Evolutionary conservation across 2,329 filamentous ascomycete species (phyloP).

Genomic region (Onygenales sp.): DNA sequence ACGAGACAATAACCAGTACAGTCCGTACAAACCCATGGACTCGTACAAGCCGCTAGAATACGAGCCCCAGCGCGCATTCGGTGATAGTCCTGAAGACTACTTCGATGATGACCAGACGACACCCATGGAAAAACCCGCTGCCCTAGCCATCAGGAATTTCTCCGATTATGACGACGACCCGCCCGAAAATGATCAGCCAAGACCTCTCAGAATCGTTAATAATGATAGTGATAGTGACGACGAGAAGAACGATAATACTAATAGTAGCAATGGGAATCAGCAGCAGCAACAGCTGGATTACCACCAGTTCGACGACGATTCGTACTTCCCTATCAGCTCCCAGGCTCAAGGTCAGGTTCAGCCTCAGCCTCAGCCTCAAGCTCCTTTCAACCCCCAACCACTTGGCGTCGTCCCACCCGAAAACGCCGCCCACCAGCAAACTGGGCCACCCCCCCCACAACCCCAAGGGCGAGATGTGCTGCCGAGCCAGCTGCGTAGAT

Average conservation of each 20-base stretch:
- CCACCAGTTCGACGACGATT: background rate
- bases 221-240: background rate
- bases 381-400: conserved; percentile 8
- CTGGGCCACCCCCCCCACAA: conserved; percentile 2
- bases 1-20: conserved; percentile 1
- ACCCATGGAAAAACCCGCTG: background rate
- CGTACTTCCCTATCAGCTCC: background rate
- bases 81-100: conserved; percentile 2
- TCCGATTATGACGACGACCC: background rate
- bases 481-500: conserved; percentile 22
- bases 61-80: background rate
- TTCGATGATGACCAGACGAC: conserved; percentile 3
- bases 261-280: background rate
- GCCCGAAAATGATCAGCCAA: background rate
- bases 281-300: background rate
- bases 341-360: background rate
- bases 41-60: background rate
- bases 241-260: background rate
- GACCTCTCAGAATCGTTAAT: too few species aligned
- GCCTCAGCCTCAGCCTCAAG: background rate
- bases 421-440: background rate
- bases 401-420: conserved; percentile 4
- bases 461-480: conserved; percentile 20
- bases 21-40: conserved; percentile 5
- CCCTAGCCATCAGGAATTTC: conserved; percentile 1